Conservation (phyloP, 2,329 filamentous ascomycete genomes). For the Ceratocystis cacaofunesta region DNA sequence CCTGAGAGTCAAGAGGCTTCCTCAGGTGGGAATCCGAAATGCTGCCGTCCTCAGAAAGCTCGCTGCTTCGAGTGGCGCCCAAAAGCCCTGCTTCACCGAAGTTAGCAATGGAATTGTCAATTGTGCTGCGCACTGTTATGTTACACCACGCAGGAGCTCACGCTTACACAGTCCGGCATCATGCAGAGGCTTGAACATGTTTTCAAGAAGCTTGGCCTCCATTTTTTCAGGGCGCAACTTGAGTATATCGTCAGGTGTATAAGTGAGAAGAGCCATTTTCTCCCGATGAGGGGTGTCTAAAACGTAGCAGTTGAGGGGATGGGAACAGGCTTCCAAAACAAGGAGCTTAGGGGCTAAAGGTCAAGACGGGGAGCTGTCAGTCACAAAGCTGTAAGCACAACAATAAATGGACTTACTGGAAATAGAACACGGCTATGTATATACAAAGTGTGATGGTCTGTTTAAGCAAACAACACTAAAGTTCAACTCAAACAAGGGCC, state of each 20-base stretch:
- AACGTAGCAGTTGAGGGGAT: not conserved
- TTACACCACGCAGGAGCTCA: not conserved
- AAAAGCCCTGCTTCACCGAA: conserved; percentile 9
- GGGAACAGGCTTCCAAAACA: not conserved
- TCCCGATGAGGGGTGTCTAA: not conserved
- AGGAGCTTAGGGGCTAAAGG: not conserved
- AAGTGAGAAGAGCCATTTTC: conserved; percentile 13
- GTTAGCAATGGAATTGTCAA: not conserved
- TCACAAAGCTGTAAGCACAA: not conserved
- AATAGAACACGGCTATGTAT: not conserved
- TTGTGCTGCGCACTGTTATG: no score
- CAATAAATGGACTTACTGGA: not conserved
- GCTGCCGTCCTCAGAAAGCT: not conserved
- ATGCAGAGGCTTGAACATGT: conserved; percentile 16
- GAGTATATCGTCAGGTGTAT: conserved; percentile 16
- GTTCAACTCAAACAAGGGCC: not conserved
- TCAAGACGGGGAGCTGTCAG: not conserved
- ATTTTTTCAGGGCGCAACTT: conserved; percentile 12
- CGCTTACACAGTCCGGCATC: conserved; percentile 17
- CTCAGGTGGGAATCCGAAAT: not conserved
- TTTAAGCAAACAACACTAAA: not conserved
- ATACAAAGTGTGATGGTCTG: not conserved
- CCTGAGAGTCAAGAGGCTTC: conserved; percentile 4
- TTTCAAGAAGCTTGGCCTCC: conserved; percentile 10
- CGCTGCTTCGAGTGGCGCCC: not conserved